These are phyloP conservation scores for Musa itinerans DNA, from an alignment of 176 grass and related monocot genomes.

Conservation along the genomic window DNA sequence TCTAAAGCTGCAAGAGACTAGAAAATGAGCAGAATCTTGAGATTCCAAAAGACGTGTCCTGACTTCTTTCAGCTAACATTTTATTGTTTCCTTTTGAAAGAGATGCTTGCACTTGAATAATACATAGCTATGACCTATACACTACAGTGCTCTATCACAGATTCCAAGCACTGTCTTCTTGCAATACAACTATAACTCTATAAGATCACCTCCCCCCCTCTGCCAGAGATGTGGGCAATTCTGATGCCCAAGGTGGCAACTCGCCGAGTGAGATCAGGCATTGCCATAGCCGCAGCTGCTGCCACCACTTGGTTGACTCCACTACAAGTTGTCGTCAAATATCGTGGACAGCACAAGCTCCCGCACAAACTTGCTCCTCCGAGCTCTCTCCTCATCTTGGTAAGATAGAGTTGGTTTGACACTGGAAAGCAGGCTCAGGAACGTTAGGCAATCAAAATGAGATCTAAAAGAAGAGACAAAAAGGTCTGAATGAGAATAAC, in stretches of 20 bases:
- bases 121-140: neutral
- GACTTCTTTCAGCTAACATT: too few species aligned
- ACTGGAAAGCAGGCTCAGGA: neutral
- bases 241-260: neutral
- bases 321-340: neutral
- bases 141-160: neutral
- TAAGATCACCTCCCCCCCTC: neutral
- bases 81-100: neutral
- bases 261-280: neutral
- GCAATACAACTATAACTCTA: neutral
- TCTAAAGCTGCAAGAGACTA: too few species aligned
- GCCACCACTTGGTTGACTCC: neutral
- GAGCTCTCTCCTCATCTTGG: neutral
- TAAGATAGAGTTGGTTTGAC: neutral
- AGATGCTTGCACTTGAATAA: neutral
- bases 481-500: too few species aligned
- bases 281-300: neutral
- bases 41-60: too few species aligned
- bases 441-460: neutral
- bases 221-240: neutral
- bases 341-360: neutral
- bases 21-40: too few species aligned
- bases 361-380: neutral
- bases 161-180: neutral
- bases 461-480: too few species aligned